Evolutionary conservation across 495 filamentous ascomycete species (phyloP).

Genomic region (Peziza echinospora): DNA sequence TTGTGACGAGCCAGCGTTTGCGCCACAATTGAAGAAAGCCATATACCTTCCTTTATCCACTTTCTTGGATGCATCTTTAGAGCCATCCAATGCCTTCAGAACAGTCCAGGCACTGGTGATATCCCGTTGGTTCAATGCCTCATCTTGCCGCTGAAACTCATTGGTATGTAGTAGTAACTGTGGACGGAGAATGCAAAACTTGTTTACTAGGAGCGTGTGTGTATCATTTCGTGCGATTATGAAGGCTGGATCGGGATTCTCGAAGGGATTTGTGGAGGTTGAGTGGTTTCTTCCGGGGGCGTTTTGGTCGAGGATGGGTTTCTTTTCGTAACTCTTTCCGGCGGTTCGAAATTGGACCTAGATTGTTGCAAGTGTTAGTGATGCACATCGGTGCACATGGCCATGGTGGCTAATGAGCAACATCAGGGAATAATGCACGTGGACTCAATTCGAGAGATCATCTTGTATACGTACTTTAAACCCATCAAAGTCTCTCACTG

Average conservation of each 20-base stretch:
- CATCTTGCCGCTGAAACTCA: not conserved
- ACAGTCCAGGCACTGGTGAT: slow-evolving; percentile 3
- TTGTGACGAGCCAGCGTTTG: not conserved
- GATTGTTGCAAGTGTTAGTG: too few species aligned
- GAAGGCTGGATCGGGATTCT: not conserved
- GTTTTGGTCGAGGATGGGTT: too few species aligned
- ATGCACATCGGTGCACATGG: too few species aligned
- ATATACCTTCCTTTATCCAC: not conserved
- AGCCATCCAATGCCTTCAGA: not conserved
- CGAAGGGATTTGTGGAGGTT: not conserved
- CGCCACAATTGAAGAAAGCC: not conserved
- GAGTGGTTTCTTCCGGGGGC: too few species aligned
- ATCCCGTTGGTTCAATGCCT: slow-evolving; percentile 1
- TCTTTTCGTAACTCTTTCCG: too few species aligned
- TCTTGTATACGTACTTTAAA: too few species aligned
- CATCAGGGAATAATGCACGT: too few species aligned
- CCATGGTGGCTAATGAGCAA: too few species aligned
- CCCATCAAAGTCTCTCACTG: too few species aligned
- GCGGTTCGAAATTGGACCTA: too few species aligned
- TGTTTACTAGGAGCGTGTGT: slow-evolving; percentile 9
- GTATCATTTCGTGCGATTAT: not conserved
- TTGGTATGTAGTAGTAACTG: slow-evolving; percentile 11
- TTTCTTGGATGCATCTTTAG: not conserved
- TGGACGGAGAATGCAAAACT: slow-evolving; percentile 10
- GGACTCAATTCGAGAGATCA: too few species aligned